Evolutionary conservation across 805 yeast species (phyloP).

Genomic region (Scheffersomyces spartinae): DNA sequence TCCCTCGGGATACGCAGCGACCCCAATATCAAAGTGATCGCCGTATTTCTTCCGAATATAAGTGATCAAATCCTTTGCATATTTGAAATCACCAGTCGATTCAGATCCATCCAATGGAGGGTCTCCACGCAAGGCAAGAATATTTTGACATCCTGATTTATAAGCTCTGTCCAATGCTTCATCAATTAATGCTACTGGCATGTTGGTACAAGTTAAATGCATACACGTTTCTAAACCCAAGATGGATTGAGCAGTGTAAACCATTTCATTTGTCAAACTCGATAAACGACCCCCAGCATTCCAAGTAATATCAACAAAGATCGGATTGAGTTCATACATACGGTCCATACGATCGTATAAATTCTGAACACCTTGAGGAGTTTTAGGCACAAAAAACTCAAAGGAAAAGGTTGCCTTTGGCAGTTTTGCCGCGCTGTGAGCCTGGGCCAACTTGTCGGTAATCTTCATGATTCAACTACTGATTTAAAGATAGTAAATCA

Average conservation of each 20-base stretch:
- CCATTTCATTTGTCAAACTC: conserved; percentile 80
- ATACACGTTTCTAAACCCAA: conserved; percentile 92
- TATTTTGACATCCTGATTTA: conserved; percentile 88
- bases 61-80: conserved; percentile 76
- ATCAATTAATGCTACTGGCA: conserved; percentile 74
- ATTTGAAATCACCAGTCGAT: conserved; percentile 72
- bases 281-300: conserved; percentile 92
- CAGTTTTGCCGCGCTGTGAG: conserved; percentile 25
- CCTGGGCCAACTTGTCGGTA: conserved; percentile 29
- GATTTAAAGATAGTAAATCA: not conserved
- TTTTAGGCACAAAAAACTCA: conserved; percentile 96
- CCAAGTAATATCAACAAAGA: conserved; percentile 95
- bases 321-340: conserved; percentile 86
- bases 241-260: conserved; percentile 79
- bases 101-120: conserved; percentile 73
- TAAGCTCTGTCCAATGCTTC: conserved; percentile 78
- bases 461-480: conserved; percentile 20
- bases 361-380: conserved; percentile 93
- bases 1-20: conserved; percentile 97
- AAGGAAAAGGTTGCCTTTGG: conserved; percentile 75
- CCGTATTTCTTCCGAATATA: conserved; percentile 74
- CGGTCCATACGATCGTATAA: conserved; percentile 95
- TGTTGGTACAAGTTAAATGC: conserved; percentile 96
- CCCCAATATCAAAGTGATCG: conserved; percentile 86
- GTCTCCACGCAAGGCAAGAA: conserved; percentile 90